Base-by-base conservation (phyloP, 768 basidiomycete species). In the Lentinula edodes region DNA sequence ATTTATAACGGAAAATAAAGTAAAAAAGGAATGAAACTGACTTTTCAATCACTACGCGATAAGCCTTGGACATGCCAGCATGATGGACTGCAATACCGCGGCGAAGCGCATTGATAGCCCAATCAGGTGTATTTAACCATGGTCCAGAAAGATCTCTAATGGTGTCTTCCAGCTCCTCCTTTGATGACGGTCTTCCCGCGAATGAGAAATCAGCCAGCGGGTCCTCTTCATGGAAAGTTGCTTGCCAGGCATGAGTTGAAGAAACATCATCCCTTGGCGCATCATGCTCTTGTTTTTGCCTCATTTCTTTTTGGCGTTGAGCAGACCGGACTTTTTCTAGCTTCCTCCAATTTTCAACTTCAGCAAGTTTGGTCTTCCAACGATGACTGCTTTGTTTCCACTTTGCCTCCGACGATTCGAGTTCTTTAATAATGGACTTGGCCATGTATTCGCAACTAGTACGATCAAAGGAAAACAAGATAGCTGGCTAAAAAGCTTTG, bases 81-180 rank as follows among this genome's bases (percentile, higher is more conserved):
- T 90, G 89, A 65, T 90, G 88, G 10, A 90, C 80, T 0, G 81
- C 88, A 34, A 90, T 80, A 35, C 88, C 88, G 36, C 89, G 75
- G 53, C 70, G 69, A 52, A 90, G 71, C 6, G 83, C 83, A 10
- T 59, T 62, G 28, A 84, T 56, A 5, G 78, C 76, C 81, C 83
- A 84, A n/a, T 52, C 28, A 1, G 75, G 77, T 1, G 73, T 68
- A 2, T 66, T 64, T 7, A 67, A 70, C 57, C 73, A 77, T 52
- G 70, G 71, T 67, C 71, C 66, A 15, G 63, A 63, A 52, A 88
- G 71, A 1, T 72, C 62, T 8, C 52, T 20, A 20, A 87, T 73
- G 43, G 86, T 83, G 16, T 78, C 74, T 1, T 81, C 72, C 16
- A 90, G 74, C 46, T 84, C 81, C 9, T 70, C 67, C 59, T 73